These are phyloP conservation scores for Talaromyces adpressus DNA, from an alignment of 495 filamentous ascomycete genomes.

Conservation along the genomic window DNA sequence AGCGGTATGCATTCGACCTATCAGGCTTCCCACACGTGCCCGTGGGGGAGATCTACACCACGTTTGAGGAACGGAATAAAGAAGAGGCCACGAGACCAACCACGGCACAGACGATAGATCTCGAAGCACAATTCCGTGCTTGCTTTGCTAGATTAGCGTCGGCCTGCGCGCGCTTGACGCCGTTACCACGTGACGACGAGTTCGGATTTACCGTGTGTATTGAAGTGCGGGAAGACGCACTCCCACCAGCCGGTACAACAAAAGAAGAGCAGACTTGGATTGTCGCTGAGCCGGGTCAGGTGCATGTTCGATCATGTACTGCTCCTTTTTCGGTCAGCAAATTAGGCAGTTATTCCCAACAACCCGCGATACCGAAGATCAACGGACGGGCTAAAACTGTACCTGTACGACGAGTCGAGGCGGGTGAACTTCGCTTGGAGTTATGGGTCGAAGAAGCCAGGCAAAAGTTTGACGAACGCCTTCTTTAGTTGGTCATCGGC, in stretches of 20 bases:
- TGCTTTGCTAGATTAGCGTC: conserved; percentile 43
- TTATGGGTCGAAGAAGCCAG: conserved; percentile 51
- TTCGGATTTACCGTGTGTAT: conserved; percentile 86
- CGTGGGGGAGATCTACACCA: conserved; percentile 40
- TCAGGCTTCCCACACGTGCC: conserved; percentile 62
- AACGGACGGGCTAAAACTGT: conserved; percentile 44
- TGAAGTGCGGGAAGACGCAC: conserved; percentile 67
- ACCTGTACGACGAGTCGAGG: conserved; percentile 47
- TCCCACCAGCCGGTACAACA: conserved; percentile 65
- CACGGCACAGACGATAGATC: conserved; percentile 41
- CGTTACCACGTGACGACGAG: conserved; percentile 56
- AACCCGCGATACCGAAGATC: conserved; percentile 21
- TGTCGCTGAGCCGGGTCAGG: conserved; percentile 44
- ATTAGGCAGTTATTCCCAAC: conserved; percentile 28
- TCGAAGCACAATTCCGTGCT: conserved; percentile 68
- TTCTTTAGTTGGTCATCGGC: conserved; percentile 8
- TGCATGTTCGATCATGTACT: conserved; percentile 38
- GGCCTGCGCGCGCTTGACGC: conserved; percentile 51
- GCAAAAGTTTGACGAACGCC: conserved; percentile 46
- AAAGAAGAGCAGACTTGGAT: conserved; percentile 46
- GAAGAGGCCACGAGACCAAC: conserved; percentile 36
- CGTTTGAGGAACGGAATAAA: conserved; percentile 40
- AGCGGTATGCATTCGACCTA: conserved; percentile 84
- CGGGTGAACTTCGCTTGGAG: conserved; percentile 46
- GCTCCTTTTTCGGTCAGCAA: conserved; percentile 41